Conservation (phyloP, 2,329 filamentous ascomycete genomes). For the Penicillium sp. region DNA sequence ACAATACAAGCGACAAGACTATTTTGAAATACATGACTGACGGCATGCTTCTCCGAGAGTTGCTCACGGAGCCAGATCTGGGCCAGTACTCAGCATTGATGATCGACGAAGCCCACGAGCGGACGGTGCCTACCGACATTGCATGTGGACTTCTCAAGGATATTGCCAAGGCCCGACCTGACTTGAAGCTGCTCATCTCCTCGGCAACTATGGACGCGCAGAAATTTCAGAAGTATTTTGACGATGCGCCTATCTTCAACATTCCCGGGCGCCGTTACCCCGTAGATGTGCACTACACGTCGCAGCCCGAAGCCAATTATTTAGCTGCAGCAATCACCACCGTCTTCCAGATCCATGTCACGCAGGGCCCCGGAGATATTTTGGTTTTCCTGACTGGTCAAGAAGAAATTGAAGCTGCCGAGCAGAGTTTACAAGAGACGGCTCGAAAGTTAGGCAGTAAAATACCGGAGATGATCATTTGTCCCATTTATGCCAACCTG, state of each 20-base stretch:
- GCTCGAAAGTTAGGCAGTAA: constrained; percentile 80
- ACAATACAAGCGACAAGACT: constrained; percentile 86
- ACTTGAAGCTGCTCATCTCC: constrained; percentile 86
- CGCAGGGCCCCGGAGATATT: constrained; percentile 81
- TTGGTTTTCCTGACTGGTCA: constrained; percentile 93
- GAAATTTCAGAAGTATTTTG: constrained; percentile 89
- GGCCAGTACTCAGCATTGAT: constrained; percentile 82
- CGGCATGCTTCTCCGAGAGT: constrained; percentile 86
- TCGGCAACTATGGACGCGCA: constrained; percentile 93
- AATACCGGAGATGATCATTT: constrained; percentile 82
- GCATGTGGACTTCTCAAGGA: constrained; percentile 86
- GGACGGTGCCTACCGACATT: constrained; percentile 88
- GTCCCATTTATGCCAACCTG: constrained; percentile 91
- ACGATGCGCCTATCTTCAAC: constrained; percentile 89
- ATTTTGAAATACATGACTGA: constrained; percentile 96
- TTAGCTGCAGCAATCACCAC: constrained; percentile 87
- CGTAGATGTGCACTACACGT: constrained; percentile 88
- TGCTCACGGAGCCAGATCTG: constrained; percentile 83
- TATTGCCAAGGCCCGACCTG: constrained; percentile 74
- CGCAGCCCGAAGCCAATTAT: constrained; percentile 90
- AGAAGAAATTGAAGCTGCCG: constrained; percentile 89
- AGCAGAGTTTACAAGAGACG: constrained; percentile 80
- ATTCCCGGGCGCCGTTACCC: constrained; percentile 86
- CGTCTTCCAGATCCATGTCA: constrained; percentile 90
- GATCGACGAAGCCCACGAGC: constrained; percentile 97